Evolutionary conservation across 1,139 yeast genomes (phyloP).

Genomic region (Nakaseomyces nivariensis): DNA sequence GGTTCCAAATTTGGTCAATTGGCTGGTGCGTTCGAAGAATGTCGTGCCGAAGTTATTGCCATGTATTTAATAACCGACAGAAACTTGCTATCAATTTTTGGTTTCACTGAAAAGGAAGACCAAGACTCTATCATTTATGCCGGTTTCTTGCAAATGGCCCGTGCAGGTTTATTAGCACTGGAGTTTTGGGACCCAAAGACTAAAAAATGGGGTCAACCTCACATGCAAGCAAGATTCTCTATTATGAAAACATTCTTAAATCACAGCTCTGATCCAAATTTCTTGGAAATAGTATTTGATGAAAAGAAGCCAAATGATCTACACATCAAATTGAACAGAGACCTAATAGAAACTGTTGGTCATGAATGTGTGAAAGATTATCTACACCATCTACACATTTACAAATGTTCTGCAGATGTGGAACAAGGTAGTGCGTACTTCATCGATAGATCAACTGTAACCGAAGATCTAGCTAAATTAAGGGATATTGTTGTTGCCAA

Average conservation of each 20-base stretch:
- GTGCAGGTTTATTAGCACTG: constrained; percentile 74
- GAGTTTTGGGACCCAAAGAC: constrained; percentile 82
- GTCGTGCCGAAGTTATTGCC: constrained; percentile 87
- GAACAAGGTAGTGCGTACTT: constrained; percentile 55
- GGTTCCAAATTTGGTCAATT: constrained; percentile 72
- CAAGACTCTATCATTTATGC: constrained; percentile 56
- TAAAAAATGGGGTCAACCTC: constrained; percentile 90
- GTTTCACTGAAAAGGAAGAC: constrained; percentile 44
- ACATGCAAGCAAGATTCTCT: constrained; percentile 86
- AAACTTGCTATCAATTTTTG: constrained; percentile 62
- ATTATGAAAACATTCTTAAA: constrained; percentile 65
- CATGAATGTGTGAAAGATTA: constrained; percentile 66
- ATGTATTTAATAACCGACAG: constrained; percentile 65
- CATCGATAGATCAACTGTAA: constrained; percentile 55
- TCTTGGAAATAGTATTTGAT: constrained; percentile 35
- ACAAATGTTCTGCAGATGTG: constrained; percentile 67
- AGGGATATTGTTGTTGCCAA: constrained; percentile 60
- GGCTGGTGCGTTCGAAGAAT: constrained; percentile 85
- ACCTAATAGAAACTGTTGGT: constrained; percentile 57
- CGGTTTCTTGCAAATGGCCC: constrained; percentile 71
- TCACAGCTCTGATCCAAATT: constrained; percentile 53
- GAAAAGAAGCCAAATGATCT: constrained; percentile 43
- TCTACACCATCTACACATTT: constrained; percentile 62
- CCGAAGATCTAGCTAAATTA: constrained; percentile 49
- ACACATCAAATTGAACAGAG: constrained; percentile 45